Conservation (phyloP, 306 rosid genomes). For the Fagus crenata region DNA sequence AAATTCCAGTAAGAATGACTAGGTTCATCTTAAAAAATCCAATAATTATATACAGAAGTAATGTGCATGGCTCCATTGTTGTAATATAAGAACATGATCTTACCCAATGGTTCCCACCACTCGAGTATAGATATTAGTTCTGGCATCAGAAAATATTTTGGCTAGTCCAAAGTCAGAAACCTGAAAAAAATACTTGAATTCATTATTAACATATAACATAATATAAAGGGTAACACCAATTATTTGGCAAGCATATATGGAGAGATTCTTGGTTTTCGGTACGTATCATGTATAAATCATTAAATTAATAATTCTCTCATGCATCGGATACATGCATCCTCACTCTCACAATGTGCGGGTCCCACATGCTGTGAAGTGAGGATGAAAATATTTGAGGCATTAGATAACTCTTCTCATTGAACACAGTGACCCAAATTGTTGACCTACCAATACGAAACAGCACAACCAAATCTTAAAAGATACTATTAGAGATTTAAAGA, state of each 20-base stretch:
- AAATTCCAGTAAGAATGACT: background rate
- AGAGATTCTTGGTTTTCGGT: background rate
- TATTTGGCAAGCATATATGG: background rate
- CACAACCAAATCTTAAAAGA: background rate
- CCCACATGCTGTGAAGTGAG: too few species aligned
- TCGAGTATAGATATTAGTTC: conserved; percentile 85
- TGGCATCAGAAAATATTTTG: conserved; percentile 35
- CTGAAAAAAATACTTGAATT: conserved; percentile 18
- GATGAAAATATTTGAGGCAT: too few species aligned
- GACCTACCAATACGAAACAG: background rate
- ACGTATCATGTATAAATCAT: background rate
- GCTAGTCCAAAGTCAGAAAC: conserved; percentile 49
- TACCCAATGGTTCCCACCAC: conserved; percentile 99
- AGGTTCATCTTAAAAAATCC: background rate
- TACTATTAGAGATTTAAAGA: background rate
- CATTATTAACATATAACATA: background rate
- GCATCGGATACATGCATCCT: too few species aligned
- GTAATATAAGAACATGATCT: conserved; percentile 29
- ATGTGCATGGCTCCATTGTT: background rate
- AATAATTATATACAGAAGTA: background rate
- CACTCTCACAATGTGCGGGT: too few species aligned
- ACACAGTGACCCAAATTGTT: background rate
- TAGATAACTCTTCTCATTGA: too few species aligned
- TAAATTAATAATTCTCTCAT: background rate
- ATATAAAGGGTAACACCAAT: background rate